These are phyloP conservation scores for Aquilaria sinensis DNA, from an alignment of 345 rosid genomes.

Conservation along the genomic window DNA sequence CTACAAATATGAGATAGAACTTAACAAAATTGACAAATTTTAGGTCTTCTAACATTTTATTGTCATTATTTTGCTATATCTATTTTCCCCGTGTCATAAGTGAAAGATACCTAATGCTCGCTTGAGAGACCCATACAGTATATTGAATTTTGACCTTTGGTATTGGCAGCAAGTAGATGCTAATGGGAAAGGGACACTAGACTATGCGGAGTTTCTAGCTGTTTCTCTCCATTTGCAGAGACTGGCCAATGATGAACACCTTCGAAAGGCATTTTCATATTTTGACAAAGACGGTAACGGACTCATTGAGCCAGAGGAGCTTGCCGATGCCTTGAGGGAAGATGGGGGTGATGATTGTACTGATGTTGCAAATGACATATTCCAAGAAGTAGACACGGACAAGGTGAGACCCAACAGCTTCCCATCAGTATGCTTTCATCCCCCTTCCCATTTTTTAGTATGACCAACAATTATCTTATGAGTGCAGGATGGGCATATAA, in stretches of 20 bases:
- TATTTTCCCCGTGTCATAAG: too few species aligned
- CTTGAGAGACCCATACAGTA: too few species aligned
- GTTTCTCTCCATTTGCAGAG: slow-evolving; percentile 88
- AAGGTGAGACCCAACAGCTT: slow-evolving; percentile 45
- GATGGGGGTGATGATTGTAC: slow-evolving; percentile 93
- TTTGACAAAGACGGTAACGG: slow-evolving; percentile 95
- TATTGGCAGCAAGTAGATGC: slow-evolving; percentile 66
- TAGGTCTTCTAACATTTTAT: too few species aligned
- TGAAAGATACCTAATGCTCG: too few species aligned
- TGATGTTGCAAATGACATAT: slow-evolving; percentile 91
- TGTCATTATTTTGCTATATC: too few species aligned
- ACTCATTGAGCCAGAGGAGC: slow-evolving; percentile 87
- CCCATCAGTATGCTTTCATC: neutral
- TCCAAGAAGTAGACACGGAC: slow-evolving; percentile 99
- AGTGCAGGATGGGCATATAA: slow-evolving; percentile 87
- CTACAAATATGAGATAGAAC: too few species aligned
- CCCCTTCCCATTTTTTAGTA: neutral
- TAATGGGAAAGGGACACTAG: slow-evolving; percentile 83
- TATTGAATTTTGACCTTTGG: neutral
- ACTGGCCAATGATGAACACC: slow-evolving; percentile 96
- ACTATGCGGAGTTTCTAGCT: slow-evolving; percentile 91
- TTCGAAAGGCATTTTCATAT: slow-evolving; percentile 92
- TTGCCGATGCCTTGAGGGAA: slow-evolving; percentile 83
- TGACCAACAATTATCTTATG: slow-evolving; percentile 10
- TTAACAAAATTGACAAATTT: too few species aligned